phyloP scores from a whole-genome alignment of 2,329 filamentous ascomycete genomes.

The Alternaria rosae region DNA sequence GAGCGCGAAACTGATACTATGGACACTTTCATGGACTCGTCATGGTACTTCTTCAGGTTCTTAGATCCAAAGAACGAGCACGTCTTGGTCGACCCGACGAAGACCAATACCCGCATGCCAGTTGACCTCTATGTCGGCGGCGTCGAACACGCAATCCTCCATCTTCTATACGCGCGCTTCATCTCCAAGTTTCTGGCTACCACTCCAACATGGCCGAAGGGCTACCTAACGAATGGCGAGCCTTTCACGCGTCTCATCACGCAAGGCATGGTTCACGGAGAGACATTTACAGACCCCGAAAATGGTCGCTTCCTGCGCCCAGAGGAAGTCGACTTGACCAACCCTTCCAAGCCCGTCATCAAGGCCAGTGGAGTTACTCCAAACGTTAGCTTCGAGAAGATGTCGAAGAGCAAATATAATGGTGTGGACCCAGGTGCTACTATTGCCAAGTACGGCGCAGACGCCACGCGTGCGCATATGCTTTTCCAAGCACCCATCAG shows the following conservation, averaged over 20 bases:
- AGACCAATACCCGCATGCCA: slow-evolving; percentile 67
- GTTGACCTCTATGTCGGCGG: slow-evolving; percentile 91
- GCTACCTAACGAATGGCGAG: slow-evolving; percentile 61
- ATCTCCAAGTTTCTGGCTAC: slow-evolving; percentile 84
- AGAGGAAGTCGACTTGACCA: slow-evolving; percentile 72
- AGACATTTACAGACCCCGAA: slow-evolving; percentile 77
- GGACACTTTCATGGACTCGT: slow-evolving; percentile 96
- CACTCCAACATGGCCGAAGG: slow-evolving; percentile 55
- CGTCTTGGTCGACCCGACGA: slow-evolving; percentile 67
- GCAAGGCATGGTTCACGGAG: slow-evolving; percentile 93
- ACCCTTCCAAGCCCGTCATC: slow-evolving; percentile 66
- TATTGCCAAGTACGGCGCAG: slow-evolving; percentile 78
- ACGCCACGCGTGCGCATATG: slow-evolving; percentile 85
- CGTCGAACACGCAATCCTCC: slow-evolving; percentile 88
- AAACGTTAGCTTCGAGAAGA: slow-evolving; percentile 80
- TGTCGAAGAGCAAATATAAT: slow-evolving; percentile 95
- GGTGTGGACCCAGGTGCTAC: slow-evolving; percentile 81
- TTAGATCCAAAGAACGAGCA: slow-evolving; percentile 71
- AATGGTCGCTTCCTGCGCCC: slow-evolving; percentile 80
- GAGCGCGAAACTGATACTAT: slow-evolving; percentile 91
- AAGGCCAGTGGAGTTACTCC: slow-evolving; percentile 66
- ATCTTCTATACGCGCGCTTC: slow-evolving; percentile 88
- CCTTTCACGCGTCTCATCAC: slow-evolving; percentile 84
- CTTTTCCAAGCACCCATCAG: slow-evolving; percentile 86
- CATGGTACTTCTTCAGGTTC: slow-evolving; percentile 90